Conservation (phyloP, 345 rosid genomes). For the Gossypium thurberi region DNA sequence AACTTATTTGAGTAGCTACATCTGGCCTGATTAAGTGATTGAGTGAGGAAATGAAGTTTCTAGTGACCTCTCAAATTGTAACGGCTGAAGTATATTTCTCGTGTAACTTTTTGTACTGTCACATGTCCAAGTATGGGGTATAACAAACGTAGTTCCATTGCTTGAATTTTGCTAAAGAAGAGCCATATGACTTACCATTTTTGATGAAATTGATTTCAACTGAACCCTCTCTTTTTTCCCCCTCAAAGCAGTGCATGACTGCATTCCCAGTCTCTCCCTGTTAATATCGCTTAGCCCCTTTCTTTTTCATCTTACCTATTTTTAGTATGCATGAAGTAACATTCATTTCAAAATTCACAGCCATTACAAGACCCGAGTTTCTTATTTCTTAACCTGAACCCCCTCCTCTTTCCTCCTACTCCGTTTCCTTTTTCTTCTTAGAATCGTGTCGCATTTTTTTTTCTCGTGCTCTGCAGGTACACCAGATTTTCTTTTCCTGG, state of each 20-base stretch:
- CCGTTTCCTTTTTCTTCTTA: not conserved
- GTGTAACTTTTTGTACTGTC: too few species aligned
- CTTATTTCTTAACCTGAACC: not conserved
- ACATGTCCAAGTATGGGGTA: too few species aligned
- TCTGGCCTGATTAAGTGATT: too few species aligned
- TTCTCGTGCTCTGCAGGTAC: slow-evolving; percentile 8
- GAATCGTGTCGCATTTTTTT: not conserved
- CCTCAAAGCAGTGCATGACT: not conserved
- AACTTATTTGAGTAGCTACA: too few species aligned
- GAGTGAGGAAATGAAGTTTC: too few species aligned
- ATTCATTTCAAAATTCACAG: slow-evolving; percentile 7
- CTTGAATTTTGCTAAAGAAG: too few species aligned
- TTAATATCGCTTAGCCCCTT: not conserved
- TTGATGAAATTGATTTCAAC: not conserved
- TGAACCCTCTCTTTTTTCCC: not conserved
- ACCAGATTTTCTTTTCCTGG: not conserved
- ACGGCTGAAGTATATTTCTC: too few species aligned
- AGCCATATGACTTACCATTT: too few species aligned
- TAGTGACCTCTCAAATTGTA: too few species aligned
- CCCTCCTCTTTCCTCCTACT: not conserved
- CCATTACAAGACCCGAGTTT: slow-evolving; percentile 11
- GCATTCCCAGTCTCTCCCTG: slow-evolving; percentile 8
- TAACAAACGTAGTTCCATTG: too few species aligned
- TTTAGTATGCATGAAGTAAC: not conserved
- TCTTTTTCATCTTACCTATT: not conserved